These are phyloP conservation scores for Meyerozyma carpophila DNA, from an alignment of 1,139 yeast genomes.

Conservation along the genomic window DNA sequence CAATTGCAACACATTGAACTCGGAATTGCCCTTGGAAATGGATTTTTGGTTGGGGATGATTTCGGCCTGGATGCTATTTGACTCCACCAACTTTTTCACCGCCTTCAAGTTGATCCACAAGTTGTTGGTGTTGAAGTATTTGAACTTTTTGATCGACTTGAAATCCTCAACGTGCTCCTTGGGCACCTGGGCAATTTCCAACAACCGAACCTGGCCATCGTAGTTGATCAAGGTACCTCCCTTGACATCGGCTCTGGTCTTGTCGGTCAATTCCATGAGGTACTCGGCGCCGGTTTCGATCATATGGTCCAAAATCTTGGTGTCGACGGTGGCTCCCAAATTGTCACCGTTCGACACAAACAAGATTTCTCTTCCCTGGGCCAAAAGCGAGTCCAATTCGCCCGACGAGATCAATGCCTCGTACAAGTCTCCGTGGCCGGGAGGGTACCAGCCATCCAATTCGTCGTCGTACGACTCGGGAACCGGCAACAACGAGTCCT, in stretches of 20 bases:
- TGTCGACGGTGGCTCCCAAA: conserved; percentile 96
- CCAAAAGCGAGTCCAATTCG: conserved; percentile 82
- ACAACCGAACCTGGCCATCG: conserved; percentile 88
- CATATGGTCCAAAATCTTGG: conserved; percentile 89
- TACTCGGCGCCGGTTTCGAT: conserved; percentile 87
- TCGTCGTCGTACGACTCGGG: conserved; percentile 73
- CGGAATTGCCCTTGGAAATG: conserved; percentile 69
- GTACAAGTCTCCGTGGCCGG: conserved; percentile 97
- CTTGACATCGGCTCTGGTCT: conserved; percentile 98
- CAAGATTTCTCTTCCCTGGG: conserved; percentile 90
- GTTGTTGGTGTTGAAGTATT: conserved; percentile 96
- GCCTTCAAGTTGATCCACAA: conserved; percentile 96
- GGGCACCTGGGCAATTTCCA: conserved; percentile 98
- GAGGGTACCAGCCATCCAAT: conserved; percentile 93
- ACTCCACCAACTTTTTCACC: conserved; percentile 84
- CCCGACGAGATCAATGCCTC: conserved; percentile 89
- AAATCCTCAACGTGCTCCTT: conserved; percentile 98
- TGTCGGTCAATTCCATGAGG: conserved; percentile 97
- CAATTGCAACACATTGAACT: conserved; percentile 83
- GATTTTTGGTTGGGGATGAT: conserved; percentile 93
- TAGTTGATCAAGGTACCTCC: conserved; percentile 98
- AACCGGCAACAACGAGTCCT: conserved; percentile 91
- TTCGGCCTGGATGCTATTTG: conserved; percentile 79
- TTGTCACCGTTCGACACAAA: conserved; percentile 98
- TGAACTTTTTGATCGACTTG: conserved; percentile 95